phyloP scores from a whole-genome alignment of 371 early-diverging fungal species.

The Funneliformis caledonium region DNA sequence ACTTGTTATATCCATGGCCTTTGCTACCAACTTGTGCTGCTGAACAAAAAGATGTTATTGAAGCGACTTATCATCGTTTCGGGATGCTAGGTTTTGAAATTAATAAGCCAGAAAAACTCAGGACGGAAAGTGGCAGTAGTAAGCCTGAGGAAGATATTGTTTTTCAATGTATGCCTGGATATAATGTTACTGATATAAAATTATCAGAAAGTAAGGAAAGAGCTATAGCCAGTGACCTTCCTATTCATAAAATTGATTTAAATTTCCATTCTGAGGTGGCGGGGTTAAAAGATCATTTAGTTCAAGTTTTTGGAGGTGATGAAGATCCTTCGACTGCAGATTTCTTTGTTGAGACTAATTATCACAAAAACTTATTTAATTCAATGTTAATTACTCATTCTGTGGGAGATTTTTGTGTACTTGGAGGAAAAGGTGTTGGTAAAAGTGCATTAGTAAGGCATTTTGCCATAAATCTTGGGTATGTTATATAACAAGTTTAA shows the following conservation, averaged over 20 bases:
- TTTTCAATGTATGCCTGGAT: slow-evolving; percentile 64
- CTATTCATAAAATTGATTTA: slow-evolving; percentile 18
- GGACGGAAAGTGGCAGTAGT: slow-evolving; percentile 26
- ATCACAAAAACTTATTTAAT: slow-evolving; percentile 64
- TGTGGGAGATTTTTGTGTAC: slow-evolving; percentile 71
- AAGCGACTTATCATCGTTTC: slow-evolving; percentile 74
- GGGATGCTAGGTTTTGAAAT: slow-evolving; percentile 56
- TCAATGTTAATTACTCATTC: slow-evolving; percentile 74
- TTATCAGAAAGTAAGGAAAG: slow-evolving; percentile 39
- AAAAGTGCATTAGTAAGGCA: slow-evolving; percentile 76
- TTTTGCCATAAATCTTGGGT: slow-evolving; percentile 74
- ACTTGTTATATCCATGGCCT: slow-evolving; percentile 71
- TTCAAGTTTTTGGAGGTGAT: slow-evolving; percentile 55
- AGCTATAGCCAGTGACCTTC: background rate
- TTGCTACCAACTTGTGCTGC: slow-evolving; percentile 65
- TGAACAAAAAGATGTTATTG: slow-evolving; percentile 68
- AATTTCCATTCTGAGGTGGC: background rate
- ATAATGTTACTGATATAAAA: slow-evolving; percentile 53
- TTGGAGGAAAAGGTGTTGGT: slow-evolving; percentile 81
- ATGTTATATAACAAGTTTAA: slow-evolving; percentile 40
- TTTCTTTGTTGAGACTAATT: slow-evolving; percentile 75
- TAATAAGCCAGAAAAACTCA: slow-evolving; percentile 46
- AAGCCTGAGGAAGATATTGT: slow-evolving; percentile 34
- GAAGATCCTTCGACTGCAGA: slow-evolving; percentile 57
- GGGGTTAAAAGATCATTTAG: background rate